These are phyloP conservation scores for Lyophyllum shimeji DNA, from an alignment of 768 basidiomycete genomes.

Conservation along the genomic window DNA sequence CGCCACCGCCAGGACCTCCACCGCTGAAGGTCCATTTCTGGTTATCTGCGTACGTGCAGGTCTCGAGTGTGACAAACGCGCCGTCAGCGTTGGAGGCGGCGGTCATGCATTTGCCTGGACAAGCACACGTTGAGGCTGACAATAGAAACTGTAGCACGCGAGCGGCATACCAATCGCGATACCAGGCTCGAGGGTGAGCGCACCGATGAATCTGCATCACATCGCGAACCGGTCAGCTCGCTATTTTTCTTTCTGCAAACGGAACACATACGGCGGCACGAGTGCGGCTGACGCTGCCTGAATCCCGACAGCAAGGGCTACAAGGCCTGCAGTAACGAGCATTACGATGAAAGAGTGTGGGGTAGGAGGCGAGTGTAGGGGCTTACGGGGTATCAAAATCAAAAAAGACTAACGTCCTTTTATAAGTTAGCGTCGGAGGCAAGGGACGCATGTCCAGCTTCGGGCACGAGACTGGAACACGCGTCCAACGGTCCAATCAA, in stretches of 20 bases:
- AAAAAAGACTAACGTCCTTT: not conserved
- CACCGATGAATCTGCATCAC: constrained; percentile 36
- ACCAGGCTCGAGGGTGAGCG: constrained; percentile 44
- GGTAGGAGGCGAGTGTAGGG: not conserved
- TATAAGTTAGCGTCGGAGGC: not conserved
- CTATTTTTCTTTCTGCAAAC: no score
- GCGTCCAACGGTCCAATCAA: not conserved
- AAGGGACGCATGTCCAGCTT: not conserved
- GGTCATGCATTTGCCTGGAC: constrained; percentile 49
- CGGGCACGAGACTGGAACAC: not conserved
- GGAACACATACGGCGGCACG: constrained; percentile 19
- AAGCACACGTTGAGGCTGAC: not conserved
- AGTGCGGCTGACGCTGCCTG: constrained; percentile 26
- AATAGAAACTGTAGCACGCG: not conserved
- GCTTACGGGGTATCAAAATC: not conserved
- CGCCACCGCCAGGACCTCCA: no score
- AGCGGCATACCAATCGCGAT: constrained; percentile 36
- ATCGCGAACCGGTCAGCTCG: not conserved
- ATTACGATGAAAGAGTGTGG: constrained; percentile 13
- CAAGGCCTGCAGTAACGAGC: constrained; percentile 5
- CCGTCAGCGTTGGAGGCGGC: constrained; percentile 49
- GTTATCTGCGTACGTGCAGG: constrained; percentile 41
- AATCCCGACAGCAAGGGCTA: constrained; percentile 14
- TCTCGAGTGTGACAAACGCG: constrained; percentile 44
- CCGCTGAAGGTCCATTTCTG: constrained; percentile 57